Base-by-base conservation (phyloP, 2,329 filamentous ascomycete species). In the Claviceps sorghi region DNA sequence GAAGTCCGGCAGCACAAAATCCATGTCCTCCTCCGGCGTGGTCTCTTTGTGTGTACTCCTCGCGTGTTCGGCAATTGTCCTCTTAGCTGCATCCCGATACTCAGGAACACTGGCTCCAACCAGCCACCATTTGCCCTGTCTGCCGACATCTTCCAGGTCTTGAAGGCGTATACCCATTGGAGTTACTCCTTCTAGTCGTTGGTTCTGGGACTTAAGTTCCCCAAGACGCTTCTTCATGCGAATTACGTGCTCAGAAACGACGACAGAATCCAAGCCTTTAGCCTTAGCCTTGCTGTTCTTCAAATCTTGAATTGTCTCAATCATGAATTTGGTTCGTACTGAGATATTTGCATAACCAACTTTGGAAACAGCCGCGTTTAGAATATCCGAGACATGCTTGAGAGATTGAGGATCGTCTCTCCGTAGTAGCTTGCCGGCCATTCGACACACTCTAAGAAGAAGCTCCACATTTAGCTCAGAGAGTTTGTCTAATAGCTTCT, bases 101-200 rank as follows among this genome's bases (percentile, higher is more conserved):
- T 55, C 78, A 4, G 76, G 72, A 80, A 91, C 96, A 66, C 89
- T 95, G n/a, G 93, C 91, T 50, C 93, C 93, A 5, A 97, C 87
- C 21, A 97, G 79, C 93, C 93, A 98, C 93, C 93, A 98, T 71
- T 95, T 96, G 1, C 93, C 93, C 63, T 84, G 86, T 64, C 86
- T 91, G 42, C 91, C 86, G 0, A 84, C 84, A 56, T 90, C 80
- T 56, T 82, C 82, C 50, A 98, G 87, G 61, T 98, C 93, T 40
- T 78, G 75, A 4, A 96, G 75, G 11, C 86, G 82, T 53, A 96
- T 83, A 9, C 88, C 82, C 54, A 98, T 75, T 4, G 93, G 88
- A 55, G 94, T 87, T 3, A 80, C 84, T 8, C 84, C 82, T 57
- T 88, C 88, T 54, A 86, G 72, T 78, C 61, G 72, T 65, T 60